phyloP scores from a whole-genome alignment of 2,329 filamentous ascomycete genomes.

The Trichophyton rubrum region DNA sequence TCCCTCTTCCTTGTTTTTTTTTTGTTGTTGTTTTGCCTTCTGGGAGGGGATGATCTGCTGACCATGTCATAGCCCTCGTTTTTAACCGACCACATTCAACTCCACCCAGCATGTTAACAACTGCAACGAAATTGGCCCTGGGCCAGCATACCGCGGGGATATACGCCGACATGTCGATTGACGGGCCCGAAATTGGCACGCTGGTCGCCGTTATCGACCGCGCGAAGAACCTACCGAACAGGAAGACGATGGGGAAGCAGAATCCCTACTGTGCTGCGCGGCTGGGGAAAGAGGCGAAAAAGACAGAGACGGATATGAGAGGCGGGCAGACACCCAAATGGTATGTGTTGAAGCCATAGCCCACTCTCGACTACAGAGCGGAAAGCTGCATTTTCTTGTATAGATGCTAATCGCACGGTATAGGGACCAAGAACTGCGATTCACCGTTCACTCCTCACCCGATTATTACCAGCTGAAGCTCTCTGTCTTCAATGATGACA shows the following conservation, averaged over 20 bases:
- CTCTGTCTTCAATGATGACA: constrained; percentile 96
- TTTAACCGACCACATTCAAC: background rate
- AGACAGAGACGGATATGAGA: constrained; percentile 85
- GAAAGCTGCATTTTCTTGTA: background rate
- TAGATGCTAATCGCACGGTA: constrained; percentile 5
- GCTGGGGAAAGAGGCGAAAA: constrained; percentile 92
- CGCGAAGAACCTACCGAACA: constrained; percentile 92
- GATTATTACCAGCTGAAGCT: constrained; percentile 95
- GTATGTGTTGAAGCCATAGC: constrained; percentile 41
- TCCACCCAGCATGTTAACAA: constrained; percentile 7
- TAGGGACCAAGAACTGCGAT: constrained; percentile 96
- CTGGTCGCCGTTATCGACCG: constrained; percentile 84
- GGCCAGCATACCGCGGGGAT: constrained; percentile 69
- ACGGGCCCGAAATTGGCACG: constrained; percentile 87
- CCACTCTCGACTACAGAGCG: background rate
- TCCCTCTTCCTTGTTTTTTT: background rate
- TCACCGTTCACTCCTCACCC: constrained; percentile 87
- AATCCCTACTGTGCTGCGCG: constrained; percentile 92
- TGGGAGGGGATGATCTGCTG: background rate
- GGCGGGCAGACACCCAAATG: constrained; percentile 93
- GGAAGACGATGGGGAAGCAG: constrained; percentile 96
- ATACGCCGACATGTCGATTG: constrained; percentile 83
- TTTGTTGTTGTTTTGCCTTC: background rate
- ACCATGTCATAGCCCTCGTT: background rate
- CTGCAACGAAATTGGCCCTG: constrained; percentile 9